Conservation (phyloP, 2,329 filamentous ascomycete genomes). For the Neofusicoccum cordaticola region DNA sequence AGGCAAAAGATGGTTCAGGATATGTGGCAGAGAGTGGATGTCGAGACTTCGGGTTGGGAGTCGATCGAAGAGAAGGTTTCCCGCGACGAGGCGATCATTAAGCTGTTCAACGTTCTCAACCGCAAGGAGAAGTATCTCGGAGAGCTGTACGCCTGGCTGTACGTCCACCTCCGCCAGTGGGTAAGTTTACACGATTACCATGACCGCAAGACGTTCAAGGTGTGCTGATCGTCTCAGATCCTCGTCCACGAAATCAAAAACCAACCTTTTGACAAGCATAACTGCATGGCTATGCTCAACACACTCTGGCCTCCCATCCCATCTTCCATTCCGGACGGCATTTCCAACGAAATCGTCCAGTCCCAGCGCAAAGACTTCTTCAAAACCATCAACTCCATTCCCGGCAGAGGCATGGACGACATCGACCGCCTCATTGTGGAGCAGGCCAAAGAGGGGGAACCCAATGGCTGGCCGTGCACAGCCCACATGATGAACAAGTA, state of each 20-base stretch:
- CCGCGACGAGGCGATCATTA: slow-evolving; percentile 47
- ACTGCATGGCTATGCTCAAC: slow-evolving; percentile 67
- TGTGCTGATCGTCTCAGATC: slow-evolving; percentile 42
- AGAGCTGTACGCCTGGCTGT: slow-evolving; percentile 56
- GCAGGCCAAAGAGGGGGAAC: slow-evolving; percentile 50
- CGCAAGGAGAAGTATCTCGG: slow-evolving; percentile 4
- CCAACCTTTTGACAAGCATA: slow-evolving; percentile 61
- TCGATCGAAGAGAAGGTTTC: slow-evolving; percentile 45
- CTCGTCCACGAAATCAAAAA: slow-evolving; percentile 64
- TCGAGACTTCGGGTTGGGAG: slow-evolving; percentile 17
- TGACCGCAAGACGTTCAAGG: not conserved
- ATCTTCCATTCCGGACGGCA: slow-evolving; percentile 33
- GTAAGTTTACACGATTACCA: slow-evolving; percentile 40
- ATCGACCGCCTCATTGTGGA: slow-evolving; percentile 54
- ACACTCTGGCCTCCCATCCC: slow-evolving; percentile 61
- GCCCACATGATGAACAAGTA: slow-evolving; percentile 56
- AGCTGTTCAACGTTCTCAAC: slow-evolving; percentile 12
- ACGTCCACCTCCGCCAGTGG: slow-evolving; percentile 62
- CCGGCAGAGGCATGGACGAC: slow-evolving; percentile 53
- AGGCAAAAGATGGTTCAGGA: slow-evolving; percentile 51
- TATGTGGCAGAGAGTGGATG: slow-evolving; percentile 31
- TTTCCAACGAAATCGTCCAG: slow-evolving; percentile 51
- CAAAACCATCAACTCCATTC: slow-evolving; percentile 58
- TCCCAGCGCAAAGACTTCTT: slow-evolving; percentile 62
- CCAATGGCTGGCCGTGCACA: slow-evolving; percentile 55